Evolutionary conservation across 2,329 filamentous ascomycete genomes (phyloP), one percentile per base, ranked within the genome.

Genomic region (Colletotrichum sp.): DNA sequence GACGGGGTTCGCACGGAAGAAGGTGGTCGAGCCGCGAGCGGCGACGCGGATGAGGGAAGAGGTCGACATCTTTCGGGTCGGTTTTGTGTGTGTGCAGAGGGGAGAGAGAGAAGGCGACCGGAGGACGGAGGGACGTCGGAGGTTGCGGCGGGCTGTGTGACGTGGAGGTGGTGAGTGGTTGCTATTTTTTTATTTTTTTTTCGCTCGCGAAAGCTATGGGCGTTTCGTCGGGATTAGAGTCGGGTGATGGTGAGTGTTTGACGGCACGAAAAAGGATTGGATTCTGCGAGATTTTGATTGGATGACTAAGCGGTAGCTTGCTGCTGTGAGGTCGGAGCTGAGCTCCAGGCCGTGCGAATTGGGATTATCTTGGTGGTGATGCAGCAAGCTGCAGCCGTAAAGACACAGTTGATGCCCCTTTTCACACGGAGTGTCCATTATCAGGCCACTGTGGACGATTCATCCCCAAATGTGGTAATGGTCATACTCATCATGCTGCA

Each of bases 1-100:
- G 86, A 90, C 81, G 87, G 87, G 86, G 90, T 90, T 91, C 85
- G 90, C 88, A 85, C 92, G 93, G 87, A 93, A 89, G 85, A 94
- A 89, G 85, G 88, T 87, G 84, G 90, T 86, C 87, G 89, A 86
- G 89, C 90, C 90, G 88, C 94, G 94, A 86, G 91, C 90, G 86
- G 93, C 93, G 83, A 93, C 87, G 84, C 94, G 93, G 87, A 96
- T 89, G 83, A 96, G 86, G 78, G 92, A 89, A 80, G 91, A 87
- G 81, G 93, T 93, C 85, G 92, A 91, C 92, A 94, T 94, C 69
- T 64, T 81, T 80, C 66, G 76, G 70, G 74, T 76, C 71, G 39
- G 75, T 64, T n/a, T 28, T 72, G 57, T 65, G 67, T 49, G 64
- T 59, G 69, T 62, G 52, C 34, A 72, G 65, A 39, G 55, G 57